These are phyloP conservation scores for Phytophthora tentaculata DNA, from an alignment of 352 stramenopile species.

Conservation along the genomic window DNA sequence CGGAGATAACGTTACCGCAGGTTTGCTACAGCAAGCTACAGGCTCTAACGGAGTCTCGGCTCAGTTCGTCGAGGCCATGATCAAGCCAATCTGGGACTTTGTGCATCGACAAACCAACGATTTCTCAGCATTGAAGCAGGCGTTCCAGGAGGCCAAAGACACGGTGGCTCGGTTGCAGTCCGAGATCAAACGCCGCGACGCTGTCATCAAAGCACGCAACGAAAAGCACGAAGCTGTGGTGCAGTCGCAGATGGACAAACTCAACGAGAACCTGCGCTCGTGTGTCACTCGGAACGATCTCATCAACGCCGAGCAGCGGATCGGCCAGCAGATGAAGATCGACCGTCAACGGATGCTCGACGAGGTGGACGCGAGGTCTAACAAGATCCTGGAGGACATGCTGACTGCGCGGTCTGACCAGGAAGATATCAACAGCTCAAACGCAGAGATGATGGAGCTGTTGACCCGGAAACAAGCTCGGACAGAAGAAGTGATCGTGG, in stretches of 20 bases:
- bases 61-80: constrained; percentile 38
- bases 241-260: constrained; percentile 78
- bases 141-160: constrained; percentile 77
- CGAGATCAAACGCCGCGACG: constrained; percentile 84
- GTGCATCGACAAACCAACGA: constrained; percentile 83
- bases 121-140: constrained; percentile 62
- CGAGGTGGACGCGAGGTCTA: constrained; percentile 64
- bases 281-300: constrained; percentile 84
- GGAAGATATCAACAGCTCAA: constrained; percentile 84
- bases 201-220: constrained; percentile 78
- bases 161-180: constrained; percentile 74
- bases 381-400: constrained; percentile 73
- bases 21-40: constrained; percentile 15
- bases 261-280: constrained; percentile 74
- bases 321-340: constrained; percentile 76
- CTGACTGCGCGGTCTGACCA: constrained; percentile 68
- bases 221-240: constrained; percentile 76
- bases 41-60: constrained; percentile 14
- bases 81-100: constrained; percentile 81
- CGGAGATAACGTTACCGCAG: constrained; percentile 26
- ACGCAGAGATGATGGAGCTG: constrained; percentile 67
- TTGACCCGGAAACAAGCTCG: constrained; percentile 58
- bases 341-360: constrained; percentile 63
- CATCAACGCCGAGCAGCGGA: constrained; percentile 76
- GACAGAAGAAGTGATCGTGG: constrained; percentile 63